Conservation (phyloP, 2,329 filamentous ascomycete species). For the Pyricularia sp. region DNA sequence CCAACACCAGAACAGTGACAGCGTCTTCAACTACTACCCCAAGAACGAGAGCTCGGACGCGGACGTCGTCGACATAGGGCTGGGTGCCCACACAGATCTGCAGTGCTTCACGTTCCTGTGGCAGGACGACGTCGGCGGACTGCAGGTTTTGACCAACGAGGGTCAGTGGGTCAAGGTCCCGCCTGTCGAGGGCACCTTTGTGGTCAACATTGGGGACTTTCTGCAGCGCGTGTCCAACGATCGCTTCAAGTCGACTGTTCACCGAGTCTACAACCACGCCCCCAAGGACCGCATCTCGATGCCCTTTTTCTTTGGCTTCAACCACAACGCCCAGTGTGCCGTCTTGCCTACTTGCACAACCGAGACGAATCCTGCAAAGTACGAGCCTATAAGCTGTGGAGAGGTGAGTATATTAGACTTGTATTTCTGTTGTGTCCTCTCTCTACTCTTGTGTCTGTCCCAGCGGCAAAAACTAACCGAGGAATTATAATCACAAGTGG, state of each 20-base stretch:
- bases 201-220: slow-evolving; percentile 44
- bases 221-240: slow-evolving; percentile 41
- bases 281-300: slow-evolving; percentile 36
- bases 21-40: slow-evolving; percentile 16
- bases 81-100: slow-evolving; percentile 38
- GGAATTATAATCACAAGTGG: not conserved
- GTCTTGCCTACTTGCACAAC: slow-evolving; percentile 31
- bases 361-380: slow-evolving; percentile 27
- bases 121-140: slow-evolving; percentile 32
- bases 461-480: too few species aligned
- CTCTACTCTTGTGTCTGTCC: too few species aligned
- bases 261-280: slow-evolving; percentile 36
- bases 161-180: slow-evolving; percentile 32
- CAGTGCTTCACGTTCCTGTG: slow-evolving; percentile 40
- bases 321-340: slow-evolving; percentile 31
- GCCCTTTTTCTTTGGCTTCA: slow-evolving; percentile 46
- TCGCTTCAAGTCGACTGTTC: slow-evolving; percentile 36
- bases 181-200: slow-evolving; percentile 34
- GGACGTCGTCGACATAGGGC: slow-evolving; percentile 23
- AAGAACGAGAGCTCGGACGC: slow-evolving; percentile 14
- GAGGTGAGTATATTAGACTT: slow-evolving; percentile 2
- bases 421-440: not conserved
- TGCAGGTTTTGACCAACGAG: slow-evolving; percentile 31
- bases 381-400: slow-evolving; percentile 33
- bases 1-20: slow-evolving; percentile 10